A percentile compares a stretch with the other conserved stretches of the same genome.
Conservation (phyloP, 139 green algal genomes). For the Ettlia oleoabundans region DNA sequence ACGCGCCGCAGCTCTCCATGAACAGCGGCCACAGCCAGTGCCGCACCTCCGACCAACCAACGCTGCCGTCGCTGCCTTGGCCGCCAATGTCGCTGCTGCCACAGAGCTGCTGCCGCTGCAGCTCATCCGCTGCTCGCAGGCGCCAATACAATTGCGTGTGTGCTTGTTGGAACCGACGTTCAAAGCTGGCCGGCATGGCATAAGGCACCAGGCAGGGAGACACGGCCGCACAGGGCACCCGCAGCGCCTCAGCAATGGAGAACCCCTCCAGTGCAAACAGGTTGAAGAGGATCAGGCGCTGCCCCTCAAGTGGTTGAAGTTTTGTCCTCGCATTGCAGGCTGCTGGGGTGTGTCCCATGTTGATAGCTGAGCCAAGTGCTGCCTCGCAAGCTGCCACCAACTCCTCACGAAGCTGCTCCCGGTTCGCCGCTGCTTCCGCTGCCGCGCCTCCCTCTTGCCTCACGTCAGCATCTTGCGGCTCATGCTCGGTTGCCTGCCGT, state of each 20-base stretch:
- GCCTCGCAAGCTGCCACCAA: slow-evolving; percentile 2
- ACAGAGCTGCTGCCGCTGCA: neutral
- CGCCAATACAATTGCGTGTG: slow-evolving; percentile 40
- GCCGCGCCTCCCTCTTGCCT: neutral
- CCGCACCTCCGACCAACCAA: slow-evolving; percentile 59
- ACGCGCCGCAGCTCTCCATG: slow-evolving; percentile 64
- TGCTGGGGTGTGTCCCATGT: too few species aligned
- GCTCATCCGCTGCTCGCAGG: slow-evolving; percentile 24
- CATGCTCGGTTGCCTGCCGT: too few species aligned
- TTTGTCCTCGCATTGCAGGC: too few species aligned
- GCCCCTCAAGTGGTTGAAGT: too few species aligned
- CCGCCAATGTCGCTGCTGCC: neutral
- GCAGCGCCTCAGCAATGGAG: slow-evolving; percentile 65
- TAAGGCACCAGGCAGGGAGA: slow-evolving; percentile 74
- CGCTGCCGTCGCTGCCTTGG: neutral
- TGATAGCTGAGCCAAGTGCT: neutral
- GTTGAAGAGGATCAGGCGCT: slow-evolving; percentile 61
- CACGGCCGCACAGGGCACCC: slow-evolving; percentile 51
- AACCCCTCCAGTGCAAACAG: slow-evolving; percentile 69
- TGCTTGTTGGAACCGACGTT: slow-evolving; percentile 32
- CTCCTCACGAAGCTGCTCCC: slow-evolving; percentile 1
- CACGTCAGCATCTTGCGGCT: neutral
- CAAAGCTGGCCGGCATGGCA: slow-evolving; percentile 43
- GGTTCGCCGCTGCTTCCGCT: neutral
- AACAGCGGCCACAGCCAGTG: slow-evolving; percentile 89